These are phyloP conservation scores for Pulicaria dysenterica DNA, from an alignment of 129 eudicot genomes.

Conservation along the genomic window DNA sequence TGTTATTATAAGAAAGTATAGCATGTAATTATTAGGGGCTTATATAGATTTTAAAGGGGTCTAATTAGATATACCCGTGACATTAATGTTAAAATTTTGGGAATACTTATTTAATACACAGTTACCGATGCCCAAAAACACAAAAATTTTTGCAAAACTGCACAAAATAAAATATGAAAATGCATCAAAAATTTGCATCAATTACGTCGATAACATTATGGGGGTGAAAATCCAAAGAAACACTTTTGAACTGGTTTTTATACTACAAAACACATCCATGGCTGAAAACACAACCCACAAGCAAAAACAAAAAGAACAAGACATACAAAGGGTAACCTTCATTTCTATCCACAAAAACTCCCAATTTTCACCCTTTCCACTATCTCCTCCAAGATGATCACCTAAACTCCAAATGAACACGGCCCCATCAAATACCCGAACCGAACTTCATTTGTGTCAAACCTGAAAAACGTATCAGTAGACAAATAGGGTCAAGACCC, in stretches of 20 bases:
- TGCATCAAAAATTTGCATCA: conserved; percentile 27
- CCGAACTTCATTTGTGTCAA: conserved; percentile 23
- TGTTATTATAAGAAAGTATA: too few relatives aligned
- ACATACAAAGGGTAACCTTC: conserved; percentile 25
- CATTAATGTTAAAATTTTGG: too few relatives aligned
- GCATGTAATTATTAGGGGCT: too few relatives aligned
- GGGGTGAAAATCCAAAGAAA: conserved; percentile 36
- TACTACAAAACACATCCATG: conserved; percentile 49
- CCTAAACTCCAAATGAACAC: conserved; percentile 6
- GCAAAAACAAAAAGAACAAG: conserved; percentile 27
- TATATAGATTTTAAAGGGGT: too few relatives aligned
- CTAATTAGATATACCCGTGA: too few relatives aligned
- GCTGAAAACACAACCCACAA: conserved; percentile 38
- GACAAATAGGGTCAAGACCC: conserved; percentile 24
- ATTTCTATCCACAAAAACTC: conserved; percentile 41
- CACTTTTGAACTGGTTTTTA: conserved; percentile 45
- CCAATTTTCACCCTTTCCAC: conserved; percentile 36
- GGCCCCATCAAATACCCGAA: conserved; percentile 29
- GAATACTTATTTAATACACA: too few relatives aligned
- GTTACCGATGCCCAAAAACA: background rate
- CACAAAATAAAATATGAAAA: conserved; percentile 1
- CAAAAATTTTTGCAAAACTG: background rate
- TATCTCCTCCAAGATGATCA: conserved; percentile 14
- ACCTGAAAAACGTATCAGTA: conserved; percentile 19
- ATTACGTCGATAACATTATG: conserved; percentile 43